phyloP scores from a whole-genome alignment of 1,139 yeast species.

The Candida smagusa region DNA sequence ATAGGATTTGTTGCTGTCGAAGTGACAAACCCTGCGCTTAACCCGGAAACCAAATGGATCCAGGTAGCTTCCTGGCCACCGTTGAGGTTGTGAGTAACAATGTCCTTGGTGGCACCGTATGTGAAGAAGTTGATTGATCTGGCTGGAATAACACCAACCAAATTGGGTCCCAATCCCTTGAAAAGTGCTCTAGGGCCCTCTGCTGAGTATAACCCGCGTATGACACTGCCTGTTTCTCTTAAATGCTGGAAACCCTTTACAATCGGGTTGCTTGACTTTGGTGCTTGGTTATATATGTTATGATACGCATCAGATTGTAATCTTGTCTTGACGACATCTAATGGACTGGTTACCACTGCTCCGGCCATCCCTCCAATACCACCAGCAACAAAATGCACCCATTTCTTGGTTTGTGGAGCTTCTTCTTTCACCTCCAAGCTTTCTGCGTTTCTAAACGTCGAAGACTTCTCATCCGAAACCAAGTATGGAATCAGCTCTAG shows the following conservation, averaged over 20 bases:
- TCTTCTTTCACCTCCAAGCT: constrained; percentile 16
- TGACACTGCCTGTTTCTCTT: constrained; percentile 74
- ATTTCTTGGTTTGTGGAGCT: constrained; percentile 46
- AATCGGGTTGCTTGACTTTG: constrained; percentile 39
- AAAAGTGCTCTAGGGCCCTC: constrained; percentile 89
- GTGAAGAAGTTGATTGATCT: constrained; percentile 95
- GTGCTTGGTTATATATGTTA: constrained; percentile 36
- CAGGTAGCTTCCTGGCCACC: constrained; percentile 77
- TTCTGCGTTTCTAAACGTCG: constrained; percentile 38
- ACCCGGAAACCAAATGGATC: constrained; percentile 87
- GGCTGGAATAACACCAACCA: constrained; percentile 98
- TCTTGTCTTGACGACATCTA: constrained; percentile 95
- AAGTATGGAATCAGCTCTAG: constrained; percentile 56
- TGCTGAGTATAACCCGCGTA: constrained; percentile 59
- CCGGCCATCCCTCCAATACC: constrained; percentile 99
- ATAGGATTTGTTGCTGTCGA: constrained; percentile 99
- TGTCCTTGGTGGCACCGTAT: constrained; percentile 85
- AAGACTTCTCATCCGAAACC: constrained; percentile 68
- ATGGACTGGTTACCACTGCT: constrained; percentile 88
- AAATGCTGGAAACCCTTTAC: constrained; percentile 64
- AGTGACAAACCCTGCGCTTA: constrained; percentile 90
- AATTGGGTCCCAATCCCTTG: constrained; percentile 93
- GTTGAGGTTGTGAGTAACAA: constrained; percentile 61
- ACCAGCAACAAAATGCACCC: constrained; percentile 99
- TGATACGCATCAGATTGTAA: constrained; percentile 81